Evolutionary conservation across 257 asterid species (phyloP).

Genomic region (Linderniella brevidens): DNA sequence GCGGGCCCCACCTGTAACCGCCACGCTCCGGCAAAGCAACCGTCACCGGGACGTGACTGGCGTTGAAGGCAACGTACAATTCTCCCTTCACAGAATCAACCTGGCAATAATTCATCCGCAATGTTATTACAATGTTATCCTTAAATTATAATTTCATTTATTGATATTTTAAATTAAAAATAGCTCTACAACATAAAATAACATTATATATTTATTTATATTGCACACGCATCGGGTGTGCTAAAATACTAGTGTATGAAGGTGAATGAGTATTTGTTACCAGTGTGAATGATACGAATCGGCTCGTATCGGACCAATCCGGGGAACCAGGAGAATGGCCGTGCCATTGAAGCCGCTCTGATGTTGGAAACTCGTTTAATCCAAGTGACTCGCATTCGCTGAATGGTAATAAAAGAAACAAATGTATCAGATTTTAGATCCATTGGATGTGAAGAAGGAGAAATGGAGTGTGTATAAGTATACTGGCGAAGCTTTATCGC

Average conservation of each 20-base stretch:
- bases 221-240: too few species aligned
- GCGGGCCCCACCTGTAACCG: slow-evolving; percentile 69
- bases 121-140: background rate
- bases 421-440: slow-evolving; percentile 7
- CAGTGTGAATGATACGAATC: slow-evolving; percentile 85
- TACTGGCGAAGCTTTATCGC: slow-evolving; percentile 64
- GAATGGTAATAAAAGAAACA: slow-evolving; percentile 6
- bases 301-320: slow-evolving; percentile 77
- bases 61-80: slow-evolving; percentile 58
- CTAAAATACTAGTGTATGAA: too few species aligned
- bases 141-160: too few species aligned
- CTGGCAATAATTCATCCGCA: slow-evolving; percentile 14
- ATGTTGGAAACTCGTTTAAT: slow-evolving; percentile 71
- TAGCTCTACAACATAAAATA: too few species aligned
- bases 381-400: slow-evolving; percentile 92
- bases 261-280: slow-evolving; percentile 13
- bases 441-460: slow-evolving; percentile 6
- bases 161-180: too few species aligned
- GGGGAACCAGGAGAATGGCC: slow-evolving; percentile 79
- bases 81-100: slow-evolving; percentile 70
- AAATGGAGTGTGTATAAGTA: slow-evolving; percentile 8
- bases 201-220: too few species aligned
- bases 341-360: slow-evolving; percentile 90
- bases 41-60: slow-evolving; percentile 60
- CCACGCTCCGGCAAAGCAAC: slow-evolving; percentile 59